Base-by-base conservation (phyloP, 2,329 filamentous ascomycete species). In the Onygenales sp. region DNA sequence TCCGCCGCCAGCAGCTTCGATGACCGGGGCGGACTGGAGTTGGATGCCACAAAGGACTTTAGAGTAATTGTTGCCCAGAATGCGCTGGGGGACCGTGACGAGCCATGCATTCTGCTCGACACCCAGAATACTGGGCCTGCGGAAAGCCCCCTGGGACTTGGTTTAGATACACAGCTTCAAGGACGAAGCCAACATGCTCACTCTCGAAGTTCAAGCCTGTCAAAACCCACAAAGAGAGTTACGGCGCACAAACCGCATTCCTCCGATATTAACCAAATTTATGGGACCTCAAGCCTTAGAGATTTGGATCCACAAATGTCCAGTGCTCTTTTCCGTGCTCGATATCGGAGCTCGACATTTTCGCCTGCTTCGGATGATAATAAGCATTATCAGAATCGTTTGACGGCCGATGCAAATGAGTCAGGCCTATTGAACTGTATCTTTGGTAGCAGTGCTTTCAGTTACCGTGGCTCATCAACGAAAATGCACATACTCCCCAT, bases 391-490 rank as follows among this genome's bases (percentile, higher is more conserved):
- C 66, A 64, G 53, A 68, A 65, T 31, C 69, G 70, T 14, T 60
- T 65, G 53, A 61, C 69, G 39, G 61, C 71, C 35, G 78, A 81
- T 59, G 73, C 74, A 9, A 76, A 76, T 46, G 79, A 81, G 68
- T 74, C 64, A 61, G 77, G 66, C 62, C 69, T 65, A 65, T 60
- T 83, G 54, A 79, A 81, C 56, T 82, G 79, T 64, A 82, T 82
- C 63, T 83, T 83, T 62, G 80, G 80, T 32, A 80, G 78, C 56
- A 76, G 76, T 51, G 75, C 77, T 41, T 78, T 81, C 62, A 78
- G 75, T 56, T 81, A 81, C 60, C 70, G 76, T 42, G 78, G 78
- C n/a, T 77, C 78, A 7, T 80, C 78, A 27, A 82, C 80, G 44
- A 83, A 83, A 63, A 75, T 82, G 63, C 80, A 83, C 62, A 77